Conservation (phyloP, 768 basidiomycete genomes). For the Boletus subcaerulescens region DNA sequence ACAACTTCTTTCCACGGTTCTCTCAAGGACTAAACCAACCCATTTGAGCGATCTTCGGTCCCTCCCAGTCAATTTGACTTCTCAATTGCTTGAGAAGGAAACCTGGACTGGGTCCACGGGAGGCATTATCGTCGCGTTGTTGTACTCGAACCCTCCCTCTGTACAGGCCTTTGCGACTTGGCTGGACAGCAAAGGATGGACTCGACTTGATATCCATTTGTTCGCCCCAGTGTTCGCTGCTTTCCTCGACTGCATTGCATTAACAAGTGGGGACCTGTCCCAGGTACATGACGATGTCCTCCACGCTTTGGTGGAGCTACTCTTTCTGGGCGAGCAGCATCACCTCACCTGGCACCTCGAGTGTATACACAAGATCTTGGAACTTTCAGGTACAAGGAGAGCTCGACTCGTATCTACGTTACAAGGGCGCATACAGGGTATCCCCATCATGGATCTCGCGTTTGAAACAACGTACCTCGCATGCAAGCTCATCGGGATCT, state of each 20-base stretch:
- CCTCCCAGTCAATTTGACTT: slow-evolving; percentile 26
- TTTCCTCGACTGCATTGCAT: slow-evolving; percentile 42
- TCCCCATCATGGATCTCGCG: slow-evolving; percentile 27
- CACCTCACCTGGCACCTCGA: slow-evolving; percentile 1
- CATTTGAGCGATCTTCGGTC: not conserved
- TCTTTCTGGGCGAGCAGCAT: slow-evolving; percentile 9
- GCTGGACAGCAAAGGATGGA: slow-evolving; percentile 31
- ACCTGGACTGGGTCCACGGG: slow-evolving; percentile 45
- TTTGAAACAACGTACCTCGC: slow-evolving; percentile 35
- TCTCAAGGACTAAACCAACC: not conserved
- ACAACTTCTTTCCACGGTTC: slow-evolving; percentile 1
- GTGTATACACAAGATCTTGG: slow-evolving; percentile 32
- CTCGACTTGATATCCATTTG: slow-evolving; percentile 17
- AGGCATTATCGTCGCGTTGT: slow-evolving; percentile 39
- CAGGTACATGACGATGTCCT: slow-evolving; percentile 27
- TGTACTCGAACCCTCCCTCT: slow-evolving; percentile 40
- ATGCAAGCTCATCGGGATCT: slow-evolving; percentile 21
- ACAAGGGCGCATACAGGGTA: slow-evolving; percentile 24
- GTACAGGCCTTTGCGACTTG: slow-evolving; percentile 35
- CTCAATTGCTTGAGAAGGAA: slow-evolving; percentile 39
- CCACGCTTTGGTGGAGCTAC: slow-evolving; percentile 27
- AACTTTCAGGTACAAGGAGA: slow-evolving; percentile 22
- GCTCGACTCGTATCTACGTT: slow-evolving; percentile 21
- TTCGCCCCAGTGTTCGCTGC: slow-evolving; percentile 43
- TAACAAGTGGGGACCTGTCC: slow-evolving; percentile 18